Percentiles rank a stretch among this genome's conserved stretches.
Evolutionary conservation across 1,284 basidiomycete genomes (phyloP).

Genomic region (Apiotrichum mycotoxinovorans): DNA sequence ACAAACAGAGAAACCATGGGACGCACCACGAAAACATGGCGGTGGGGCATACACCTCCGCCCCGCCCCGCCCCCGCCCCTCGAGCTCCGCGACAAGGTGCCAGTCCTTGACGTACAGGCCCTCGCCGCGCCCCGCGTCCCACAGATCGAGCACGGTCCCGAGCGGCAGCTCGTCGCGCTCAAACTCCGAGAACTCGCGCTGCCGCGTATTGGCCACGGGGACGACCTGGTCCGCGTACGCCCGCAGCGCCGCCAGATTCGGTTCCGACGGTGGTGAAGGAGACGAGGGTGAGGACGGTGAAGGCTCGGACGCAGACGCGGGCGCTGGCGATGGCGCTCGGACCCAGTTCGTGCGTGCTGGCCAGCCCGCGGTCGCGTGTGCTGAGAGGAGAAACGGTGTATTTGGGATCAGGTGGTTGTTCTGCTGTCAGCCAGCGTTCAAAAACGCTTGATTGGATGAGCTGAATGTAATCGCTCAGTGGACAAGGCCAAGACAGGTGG

Average conservation of each 20-base stretch:
- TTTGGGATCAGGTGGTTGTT: conserved; percentile 41
- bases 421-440: conserved; percentile 17
- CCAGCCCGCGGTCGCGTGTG: conserved; percentile 27
- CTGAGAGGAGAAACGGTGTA: conserved; percentile 40
- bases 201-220: conserved; percentile 44
- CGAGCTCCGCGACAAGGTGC: conserved; percentile 52
- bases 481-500: no score
- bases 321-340: not conserved
- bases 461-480: no score
- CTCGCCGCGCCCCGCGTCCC: conserved; percentile 35
- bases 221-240: conserved; percentile 42
- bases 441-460: no score
- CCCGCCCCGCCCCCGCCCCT: conserved; percentile 28
- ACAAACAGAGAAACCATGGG: not conserved
- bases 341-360: conserved; percentile 11
- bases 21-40: conserved; percentile 47
- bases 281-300: not conserved
- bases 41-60: conserved; percentile 53
- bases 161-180: conserved; percentile 44
- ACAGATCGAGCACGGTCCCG: conserved; percentile 47
- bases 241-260: conserved; percentile 28
- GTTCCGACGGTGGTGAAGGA: conserved; percentile 3
- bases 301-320: no score
- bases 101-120: conserved; percentile 58
- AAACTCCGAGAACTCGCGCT: conserved; percentile 45